phyloP scores from a whole-genome alignment of 106 monocot genomes.

The Platanthera guangdongensis region DNA sequence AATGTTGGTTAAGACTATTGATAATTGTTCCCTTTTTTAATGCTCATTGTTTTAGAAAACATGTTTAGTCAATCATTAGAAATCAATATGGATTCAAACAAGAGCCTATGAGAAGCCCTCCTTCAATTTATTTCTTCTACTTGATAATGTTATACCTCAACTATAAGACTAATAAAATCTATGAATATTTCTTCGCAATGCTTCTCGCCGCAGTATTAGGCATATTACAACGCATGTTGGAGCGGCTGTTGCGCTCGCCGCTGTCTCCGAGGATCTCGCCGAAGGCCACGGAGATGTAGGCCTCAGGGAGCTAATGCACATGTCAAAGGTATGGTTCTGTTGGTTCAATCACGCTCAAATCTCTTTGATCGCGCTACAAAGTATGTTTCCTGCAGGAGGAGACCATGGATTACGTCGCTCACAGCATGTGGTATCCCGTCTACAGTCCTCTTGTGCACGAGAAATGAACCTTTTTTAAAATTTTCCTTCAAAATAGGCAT shows the following conservation, averaged over 20 bases:
- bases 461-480: slow-evolving; percentile 26
- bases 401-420: slow-evolving; percentile 52
- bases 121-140: not conserved
- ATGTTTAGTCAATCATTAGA: too few species aligned
- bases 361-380: not conserved
- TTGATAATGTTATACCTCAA: not conserved
- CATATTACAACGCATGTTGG: slow-evolving; percentile 85
- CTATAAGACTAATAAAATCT: too few species aligned
- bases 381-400: slow-evolving; percentile 51
- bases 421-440: slow-evolving; percentile 91
- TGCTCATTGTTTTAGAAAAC: too few species aligned
- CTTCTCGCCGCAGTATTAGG: slow-evolving; percentile 55
- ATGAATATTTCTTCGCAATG: too few species aligned
- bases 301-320: slow-evolving; percentile 44
- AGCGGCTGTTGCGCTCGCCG: slow-evolving; percentile 68
- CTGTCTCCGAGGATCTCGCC: slow-evolving; percentile 76
- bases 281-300: slow-evolving; percentile 62
- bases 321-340: slow-evolving; percentile 63
- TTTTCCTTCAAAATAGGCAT: not conserved
- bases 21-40: too few species aligned
- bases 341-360: not conserved
- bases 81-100: too few species aligned
- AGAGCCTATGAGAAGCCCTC: too few species aligned
- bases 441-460: slow-evolving; percentile 91
- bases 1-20: too few species aligned